A percentile compares a stretch with the other conserved stretches of the same genome.
These are phyloP conservation scores for Hortiboletus rubellus DNA, from an alignment of 1,284 basidiomycete genomes.

Conservation along the genomic window DNA sequence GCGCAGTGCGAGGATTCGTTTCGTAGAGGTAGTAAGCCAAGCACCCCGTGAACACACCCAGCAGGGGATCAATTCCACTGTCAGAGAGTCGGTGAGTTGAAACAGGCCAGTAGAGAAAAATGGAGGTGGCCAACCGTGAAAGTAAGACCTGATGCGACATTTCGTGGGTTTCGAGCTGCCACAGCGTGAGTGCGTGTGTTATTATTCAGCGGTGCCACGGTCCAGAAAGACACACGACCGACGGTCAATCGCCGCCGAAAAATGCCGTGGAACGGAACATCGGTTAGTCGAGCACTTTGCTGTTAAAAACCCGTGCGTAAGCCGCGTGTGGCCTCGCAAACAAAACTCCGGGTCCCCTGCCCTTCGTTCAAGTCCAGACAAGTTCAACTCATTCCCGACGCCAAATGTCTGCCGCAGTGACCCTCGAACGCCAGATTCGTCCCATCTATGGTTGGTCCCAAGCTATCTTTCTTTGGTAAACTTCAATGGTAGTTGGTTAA, in stretches of 20 bases:
- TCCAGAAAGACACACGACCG: not conserved
- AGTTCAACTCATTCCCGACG: not conserved
- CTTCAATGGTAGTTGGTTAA: slow-evolving; percentile 8
- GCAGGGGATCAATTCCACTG: slow-evolving; percentile 68
- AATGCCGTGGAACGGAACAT: slow-evolving; percentile 31
- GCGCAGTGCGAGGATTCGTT: slow-evolving; percentile 77
- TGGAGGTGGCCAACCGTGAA: slow-evolving; percentile 46
- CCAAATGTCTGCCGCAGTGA: slow-evolving; percentile 44
- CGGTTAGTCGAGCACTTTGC: slow-evolving; percentile 25
- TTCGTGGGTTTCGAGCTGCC: not conserved
- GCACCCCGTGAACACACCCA: slow-evolving; percentile 81
- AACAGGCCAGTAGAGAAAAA: too few species aligned
- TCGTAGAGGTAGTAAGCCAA: slow-evolving; percentile 85
- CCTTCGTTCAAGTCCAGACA: slow-evolving; percentile 2
- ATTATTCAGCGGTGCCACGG: not conserved
- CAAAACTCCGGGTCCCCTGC: not conserved
- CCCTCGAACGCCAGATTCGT: slow-evolving; percentile 75
- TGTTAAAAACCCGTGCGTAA: slow-evolving; percentile 27
- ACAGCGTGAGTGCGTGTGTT: slow-evolving; percentile 6
- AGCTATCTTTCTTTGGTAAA: not conserved
- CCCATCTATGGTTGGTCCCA: slow-evolving; percentile 68
- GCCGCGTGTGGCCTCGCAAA: slow-evolving; percentile 6
- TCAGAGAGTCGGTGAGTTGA: slow-evolving; percentile 5
- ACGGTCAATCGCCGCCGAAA: slow-evolving; percentile 28
- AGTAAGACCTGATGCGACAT: slow-evolving; percentile 40